Base-by-base conservation (phyloP, 73 alveolate species). In the Paramecium sexaurelia region DNA sequence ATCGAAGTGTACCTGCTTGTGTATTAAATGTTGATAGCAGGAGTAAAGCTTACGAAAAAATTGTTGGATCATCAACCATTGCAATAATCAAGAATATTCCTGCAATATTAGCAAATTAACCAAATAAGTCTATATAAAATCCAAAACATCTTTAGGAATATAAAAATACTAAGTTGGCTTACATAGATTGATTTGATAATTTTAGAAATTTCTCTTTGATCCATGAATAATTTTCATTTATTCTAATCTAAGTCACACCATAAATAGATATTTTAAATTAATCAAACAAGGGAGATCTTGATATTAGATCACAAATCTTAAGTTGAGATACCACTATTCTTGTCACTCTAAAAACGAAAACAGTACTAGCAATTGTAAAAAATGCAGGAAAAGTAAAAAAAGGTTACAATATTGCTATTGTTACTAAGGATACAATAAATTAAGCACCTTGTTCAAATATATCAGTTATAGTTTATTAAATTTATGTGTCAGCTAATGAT, bases 1-100 rank as follows among this genome's bases (percentile, higher is more conserved):
- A 45, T 88, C 94, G 33, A 22, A 88, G 32, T 36, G 88, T 56
- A 55, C 94, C 68, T 40, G 68, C 68, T 45, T 78, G 7, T 0
- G 68, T 45, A 78, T 78, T 78, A 27, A 78, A 78, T 10, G 73
- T 40, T 5, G 90, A 41, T 15, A 78, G 11, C n/a, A 78, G 5
- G 9, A 78, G 19, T 17, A 78, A 22, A 1, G 75, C 90, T 78
- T 78, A 78, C 2, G 90, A 78, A 43, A 78, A 78, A 3, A 43
- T 37, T 19, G 51, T 24, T 24, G 68, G 68, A 41, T 39, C 45
- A 41, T 37, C 75, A 6, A 41, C 36, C 68, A 78, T 78, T 3
- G 61, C 73, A 3, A 78, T 78, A 19, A 78, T 39, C 41, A 78
- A 20, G 22, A 78, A 78, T 17, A 39, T 78, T 9, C 90, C 90